Evolutionary conservation across 1,139 yeast species (phyloP), one percentile per base, ranked within the genome.

Genomic region (Candida neerlandica): DNA sequence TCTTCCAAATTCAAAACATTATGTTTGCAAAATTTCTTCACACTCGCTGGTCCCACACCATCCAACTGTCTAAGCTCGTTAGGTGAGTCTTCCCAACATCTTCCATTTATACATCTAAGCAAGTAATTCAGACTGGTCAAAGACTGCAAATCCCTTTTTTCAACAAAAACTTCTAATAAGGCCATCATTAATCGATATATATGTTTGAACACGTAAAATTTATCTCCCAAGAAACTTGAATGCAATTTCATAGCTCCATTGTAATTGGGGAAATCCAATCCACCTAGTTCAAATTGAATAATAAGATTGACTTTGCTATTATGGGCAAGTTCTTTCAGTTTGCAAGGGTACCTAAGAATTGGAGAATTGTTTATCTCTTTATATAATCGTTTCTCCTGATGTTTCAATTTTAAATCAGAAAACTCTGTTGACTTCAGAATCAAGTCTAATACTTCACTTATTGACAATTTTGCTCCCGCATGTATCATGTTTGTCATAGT

Each of bases 81-180:
- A 0, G 77, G 63, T 0, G 75, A 60, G 44, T 69, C 72, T 54
- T 78, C 82, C 85, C 85, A 80, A 18, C 81, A 69, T 50, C 64
- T 68, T 0, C 78, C 78, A 41, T 59, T 58, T 2, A 78, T 51
- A 41, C 77, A 71, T 46, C 81, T 60, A 2, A 61, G 55, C 10
- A 80, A 53, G 37, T 61, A 63, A 7, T 79, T 57, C 10, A 75
- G 58, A 41, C 64, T 69, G 16, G 60, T 52, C 39, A 78, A 58
- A 0, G 83, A 73, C 0, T 56, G 51, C 0, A 75, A 71, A 55
- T 78, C 82, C 32, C 64, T 61, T 49, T 66, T 72, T 15, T 62
- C 70, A 16, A 67, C 57, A 49, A 69, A 73, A n/a, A 75, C 66
- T 38, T 80, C 83, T 35, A 73, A 58, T 52, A 75, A 62, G 27